These are phyloP conservation scores for Penicillium sp. DNA, from an alignment of 2,329 filamentous ascomycete genomes.

Conservation along the genomic window DNA sequence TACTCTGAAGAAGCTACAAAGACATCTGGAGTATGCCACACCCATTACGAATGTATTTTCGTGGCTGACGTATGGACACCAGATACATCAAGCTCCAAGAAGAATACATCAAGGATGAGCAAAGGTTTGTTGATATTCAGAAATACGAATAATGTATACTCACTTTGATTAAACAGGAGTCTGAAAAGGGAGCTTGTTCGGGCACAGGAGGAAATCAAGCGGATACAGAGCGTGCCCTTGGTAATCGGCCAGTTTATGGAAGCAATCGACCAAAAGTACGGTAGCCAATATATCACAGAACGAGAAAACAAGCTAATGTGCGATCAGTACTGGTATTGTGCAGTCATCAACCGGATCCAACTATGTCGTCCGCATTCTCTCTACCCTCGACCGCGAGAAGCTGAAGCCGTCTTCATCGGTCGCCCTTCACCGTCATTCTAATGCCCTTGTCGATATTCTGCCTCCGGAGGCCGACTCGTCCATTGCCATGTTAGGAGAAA, in stretches of 20 bases:
- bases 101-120: slow-evolving; percentile 99
- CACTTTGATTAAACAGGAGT: slow-evolving; percentile 62
- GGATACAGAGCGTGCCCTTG: slow-evolving; percentile 96
- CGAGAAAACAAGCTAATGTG: slow-evolving; percentile 18
- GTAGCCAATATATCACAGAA: slow-evolving; percentile 4
- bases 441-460: slow-evolving; percentile 96
- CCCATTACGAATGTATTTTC: neutral
- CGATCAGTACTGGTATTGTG: slow-evolving; percentile 86
- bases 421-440: slow-evolving; percentile 96
- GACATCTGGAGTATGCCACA: slow-evolving; percentile 81
- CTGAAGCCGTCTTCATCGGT: slow-evolving; percentile 98
- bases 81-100: slow-evolving; percentile 97
- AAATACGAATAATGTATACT: neutral
- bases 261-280: slow-evolving; percentile 97
- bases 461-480: slow-evolving; percentile 99
- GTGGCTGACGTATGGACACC: slow-evolving; percentile 29
- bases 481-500: slow-evolving; percentile 94
- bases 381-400: slow-evolving; percentile 95
- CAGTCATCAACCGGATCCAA: slow-evolving; percentile 98
- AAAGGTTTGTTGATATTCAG: slow-evolving; percentile 63
- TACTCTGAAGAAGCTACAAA: slow-evolving; percentile 92
- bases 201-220: slow-evolving; percentile 98
- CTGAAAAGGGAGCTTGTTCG: slow-evolving; percentile 96
- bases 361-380: slow-evolving; percentile 97
- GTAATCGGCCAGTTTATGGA: slow-evolving; percentile 99